Base-by-base conservation (phyloP, 257 asterid species). In the Anisodus acutangulus region DNA sequence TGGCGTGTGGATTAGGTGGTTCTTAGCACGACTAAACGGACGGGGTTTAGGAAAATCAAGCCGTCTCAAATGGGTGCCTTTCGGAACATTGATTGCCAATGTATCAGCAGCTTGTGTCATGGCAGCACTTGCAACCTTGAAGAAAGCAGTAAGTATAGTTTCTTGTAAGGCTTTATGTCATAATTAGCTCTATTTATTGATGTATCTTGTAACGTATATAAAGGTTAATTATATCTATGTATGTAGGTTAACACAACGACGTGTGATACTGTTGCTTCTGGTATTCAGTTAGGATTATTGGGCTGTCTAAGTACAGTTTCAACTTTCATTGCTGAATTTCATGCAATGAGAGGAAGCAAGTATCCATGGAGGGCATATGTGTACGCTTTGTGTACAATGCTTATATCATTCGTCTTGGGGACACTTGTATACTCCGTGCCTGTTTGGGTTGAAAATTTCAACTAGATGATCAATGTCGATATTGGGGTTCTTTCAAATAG, bases 261-360 rank as follows among this genome's bases (percentile, higher is more conserved):
- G 0, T 92, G 93, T 15, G 86, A 90, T 51, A 93, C 96, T 0
- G 91, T 86, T 69, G 96, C 90, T 41, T 84, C 89, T 0, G 97
- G 94, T 47, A 66, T 97, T 57, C 98, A 95, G 37, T 80, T 95
- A 1, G 99, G 99, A 43, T 85, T 95, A 55, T 89, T 95, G 8
- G 99, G 99, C n/a, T 97, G 98, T 83, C 85, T 95, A 15, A 94
- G 98, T 78, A 93, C 95, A 0, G 98, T 95, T 43, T 94, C 97
- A 9, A 94, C 98, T 64, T 92, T 93, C 85, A 41, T 94, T n/a
- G 96, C 95, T 4, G 98, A 95, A 82, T 94, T 94, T 78, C 91
- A 94, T 83, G 92, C 93, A 7, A 95, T 95, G 97, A 88, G 92
- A 85, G 90, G 86, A 62, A 94, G 97, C 82, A 81, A 45, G 83